A percentile compares a stretch with the other conserved stretches of the same genome.
phyloP scores from a whole-genome alignment of 139 green algal species.

The Trebouxia sp. region DNA sequence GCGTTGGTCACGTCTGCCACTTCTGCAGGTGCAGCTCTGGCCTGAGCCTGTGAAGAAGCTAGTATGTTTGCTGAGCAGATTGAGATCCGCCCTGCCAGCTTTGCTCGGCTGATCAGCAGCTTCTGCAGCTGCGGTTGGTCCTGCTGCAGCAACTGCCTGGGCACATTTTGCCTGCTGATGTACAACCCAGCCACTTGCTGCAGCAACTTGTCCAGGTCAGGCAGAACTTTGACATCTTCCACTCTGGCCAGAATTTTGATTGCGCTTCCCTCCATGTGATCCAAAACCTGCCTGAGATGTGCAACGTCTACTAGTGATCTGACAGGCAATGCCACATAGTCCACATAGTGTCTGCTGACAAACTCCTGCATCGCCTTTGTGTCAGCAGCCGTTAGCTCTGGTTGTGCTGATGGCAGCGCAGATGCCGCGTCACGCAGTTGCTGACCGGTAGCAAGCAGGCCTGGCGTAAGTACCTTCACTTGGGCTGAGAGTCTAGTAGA shows the following conservation, averaged over 20 bases:
- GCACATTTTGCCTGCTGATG: background rate
- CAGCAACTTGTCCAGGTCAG: constrained; percentile 12
- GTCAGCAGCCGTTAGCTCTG: background rate
- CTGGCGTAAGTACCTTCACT: background rate
- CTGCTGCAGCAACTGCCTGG: background rate
- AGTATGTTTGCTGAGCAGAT: constrained; percentile 4
- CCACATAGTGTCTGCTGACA: constrained; percentile 3
- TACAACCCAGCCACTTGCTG: constrained; percentile 16
- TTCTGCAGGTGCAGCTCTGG: constrained; percentile 21
- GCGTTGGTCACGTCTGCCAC: constrained; percentile 8
- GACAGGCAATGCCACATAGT: background rate
- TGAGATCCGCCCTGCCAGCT: constrained; percentile 16
- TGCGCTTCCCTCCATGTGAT: background rate
- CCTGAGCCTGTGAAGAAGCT: background rate
- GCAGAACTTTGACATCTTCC: constrained; percentile 12
- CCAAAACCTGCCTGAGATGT: background rate
- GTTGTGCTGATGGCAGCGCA: background rate
- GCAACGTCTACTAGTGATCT: background rate
- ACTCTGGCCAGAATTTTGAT: background rate
- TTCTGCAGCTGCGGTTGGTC: constrained; percentile 17
- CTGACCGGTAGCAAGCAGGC: background rate
- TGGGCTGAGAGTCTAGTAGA: background rate
- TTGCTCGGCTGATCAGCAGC: constrained; percentile 18
- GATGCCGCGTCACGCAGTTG: background rate
- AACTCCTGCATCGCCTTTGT: constrained; percentile 4